Base-by-base conservation (phyloP, 768 basidiomycete species). In the Lactifluus echinatus region DNA sequence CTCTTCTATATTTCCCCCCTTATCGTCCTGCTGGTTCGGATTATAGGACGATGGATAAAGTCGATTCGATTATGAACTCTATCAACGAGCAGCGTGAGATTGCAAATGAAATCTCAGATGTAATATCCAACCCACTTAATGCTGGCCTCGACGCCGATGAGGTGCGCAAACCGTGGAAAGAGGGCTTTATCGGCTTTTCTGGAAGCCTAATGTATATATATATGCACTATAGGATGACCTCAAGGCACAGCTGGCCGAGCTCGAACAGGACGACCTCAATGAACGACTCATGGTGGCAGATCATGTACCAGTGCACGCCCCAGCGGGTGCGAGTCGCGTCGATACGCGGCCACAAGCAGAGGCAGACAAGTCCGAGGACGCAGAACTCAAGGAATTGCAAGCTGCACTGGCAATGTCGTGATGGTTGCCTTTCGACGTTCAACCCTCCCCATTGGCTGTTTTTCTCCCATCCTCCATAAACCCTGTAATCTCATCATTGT, bases 41-140 rank as follows among this genome's bases (percentile, higher is more conserved):
- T 17, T 14, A 28, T 66, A 96, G 90, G 71, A 84, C 81, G 52
- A 80, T 94, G 63, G 84, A 87, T 64, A 89, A 89, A 71, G 94
- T 98, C 56, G 96, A 97, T 65, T 73, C 79, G 28, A 89, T 87
- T 24, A 97, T 99, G 89, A 77, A 83, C 57, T 75, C 78, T 50
- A 88, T 98, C 64, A 80, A 84, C 46, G 93, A 95, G 65, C 93
- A 97, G 73, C 84, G 90, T 68, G 90, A 92, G 51, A 76, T 95
- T 61, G 92, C 93, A 52, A 86, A 87, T 67, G 96, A 99, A 76
- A 89, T 98, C 61, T 86, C 87, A 52, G 87, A 90, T 12, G 81
- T 87, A 51, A 90, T 98, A 66, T 87, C 91, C 44, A 83, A 81
- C 66, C 87, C 89, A 24, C 65, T 76, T 29, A 76, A 77, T 53